phyloP scores from a whole-genome alignment of 2,329 filamentous ascomycete genomes.

The Pseudogymnoascus sp. region DNA sequence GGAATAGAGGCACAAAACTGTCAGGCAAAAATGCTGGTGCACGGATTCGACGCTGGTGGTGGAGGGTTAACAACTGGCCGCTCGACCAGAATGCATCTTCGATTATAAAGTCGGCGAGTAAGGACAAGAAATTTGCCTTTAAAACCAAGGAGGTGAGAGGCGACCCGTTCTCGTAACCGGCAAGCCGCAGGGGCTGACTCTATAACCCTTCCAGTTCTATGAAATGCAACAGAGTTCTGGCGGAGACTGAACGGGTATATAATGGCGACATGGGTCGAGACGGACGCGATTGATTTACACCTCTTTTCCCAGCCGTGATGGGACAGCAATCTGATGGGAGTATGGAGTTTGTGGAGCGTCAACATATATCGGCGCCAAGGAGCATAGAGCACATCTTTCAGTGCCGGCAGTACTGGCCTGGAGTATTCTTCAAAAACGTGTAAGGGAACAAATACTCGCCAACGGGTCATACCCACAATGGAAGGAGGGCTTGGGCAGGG shows the following conservation, averaged over 20 bases:
- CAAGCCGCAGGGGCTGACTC: neutral
- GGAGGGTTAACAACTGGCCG: constrained; percentile 80
- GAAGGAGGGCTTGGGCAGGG: neutral
- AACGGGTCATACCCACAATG: neutral
- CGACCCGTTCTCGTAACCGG: neutral
- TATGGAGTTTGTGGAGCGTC: neutral
- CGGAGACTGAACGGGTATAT: neutral
- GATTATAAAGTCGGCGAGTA: neutral
- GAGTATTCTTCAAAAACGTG: neutral
- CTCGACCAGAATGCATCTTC: neutral
- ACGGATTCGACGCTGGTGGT: constrained; percentile 85
- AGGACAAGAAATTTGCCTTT: constrained; percentile 1
- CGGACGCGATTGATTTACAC: neutral
- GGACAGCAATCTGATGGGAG: neutral
- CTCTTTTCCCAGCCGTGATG: neutral
- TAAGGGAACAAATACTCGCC: neutral
- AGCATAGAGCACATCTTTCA: neutral
- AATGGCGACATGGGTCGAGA: neutral
- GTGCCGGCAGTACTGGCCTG: neutral
- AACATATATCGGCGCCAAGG: neutral
- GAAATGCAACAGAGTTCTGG: constrained; percentile 7
- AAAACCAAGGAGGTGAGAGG: constrained; percentile 8
- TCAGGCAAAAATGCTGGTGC: constrained; percentile 71
- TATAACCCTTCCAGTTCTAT: neutral
- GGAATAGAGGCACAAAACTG: constrained; percentile 72